phyloP scores from a whole-genome alignment of 192 early-diverging fungal genomes.

The Helicostylum pulchrum region DNA sequence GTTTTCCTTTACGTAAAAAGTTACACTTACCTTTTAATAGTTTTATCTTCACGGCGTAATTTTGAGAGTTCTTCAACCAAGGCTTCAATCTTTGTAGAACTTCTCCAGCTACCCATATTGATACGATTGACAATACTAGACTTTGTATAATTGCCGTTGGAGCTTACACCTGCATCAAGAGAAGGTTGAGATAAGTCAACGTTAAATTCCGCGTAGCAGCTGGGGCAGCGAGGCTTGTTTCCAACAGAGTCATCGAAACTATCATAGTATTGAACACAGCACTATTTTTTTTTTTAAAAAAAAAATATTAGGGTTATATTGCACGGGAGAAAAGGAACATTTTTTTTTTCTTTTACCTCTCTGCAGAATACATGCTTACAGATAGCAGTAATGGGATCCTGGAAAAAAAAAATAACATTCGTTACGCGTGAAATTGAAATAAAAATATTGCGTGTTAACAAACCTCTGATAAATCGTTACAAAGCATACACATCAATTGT shows the following conservation, averaged over 20 bases:
- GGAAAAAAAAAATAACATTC: background rate
- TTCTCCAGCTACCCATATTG: constrained; percentile 82
- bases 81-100: constrained; percentile 93
- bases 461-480: constrained; percentile 68
- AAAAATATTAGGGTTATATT: background rate
- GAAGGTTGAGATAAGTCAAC: constrained; percentile 71
- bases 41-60: constrained; percentile 66
- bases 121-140: constrained; percentile 90
- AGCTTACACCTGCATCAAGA: constrained; percentile 35
- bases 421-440: background rate
- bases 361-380: constrained; percentile 94
- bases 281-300: constrained; percentile 17
- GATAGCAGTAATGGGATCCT: constrained; percentile 77
- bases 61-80: constrained; percentile 83
- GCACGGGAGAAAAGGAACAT: background rate
- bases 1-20: constrained; percentile 35
- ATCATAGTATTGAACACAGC: constrained; percentile 32
- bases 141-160: constrained; percentile 44
- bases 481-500: constrained; percentile 81
- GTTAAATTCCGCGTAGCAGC: constrained; percentile 69
- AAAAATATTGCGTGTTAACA: background rate
- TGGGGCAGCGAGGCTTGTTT: constrained; percentile 65
- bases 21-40: constrained; percentile 66
- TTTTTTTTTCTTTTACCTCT: too few relatives aligned
- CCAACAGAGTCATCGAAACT: constrained; percentile 31